Percentiles rank a stretch among this genome's conserved stretches.
Conservation (phyloP, 2,329 filamentous ascomycete species). For the Orbilia javanica region DNA sequence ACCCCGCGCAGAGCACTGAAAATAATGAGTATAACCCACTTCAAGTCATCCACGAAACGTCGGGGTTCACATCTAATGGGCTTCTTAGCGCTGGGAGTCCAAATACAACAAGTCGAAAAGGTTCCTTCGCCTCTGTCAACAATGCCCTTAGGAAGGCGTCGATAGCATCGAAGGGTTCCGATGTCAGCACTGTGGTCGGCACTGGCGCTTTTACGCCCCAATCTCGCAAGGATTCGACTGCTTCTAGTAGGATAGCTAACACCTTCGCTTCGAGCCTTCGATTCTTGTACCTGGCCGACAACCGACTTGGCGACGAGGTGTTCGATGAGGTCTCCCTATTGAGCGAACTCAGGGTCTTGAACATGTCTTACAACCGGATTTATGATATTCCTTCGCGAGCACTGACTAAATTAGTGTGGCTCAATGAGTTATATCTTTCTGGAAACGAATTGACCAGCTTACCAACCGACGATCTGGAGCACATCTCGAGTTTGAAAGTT, state of each 20-base stretch:
- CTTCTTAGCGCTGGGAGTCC: slow-evolving; percentile 81
- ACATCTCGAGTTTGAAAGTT: slow-evolving; percentile 85
- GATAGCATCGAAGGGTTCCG: slow-evolving; percentile 85
- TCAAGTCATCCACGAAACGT: slow-evolving; percentile 69
- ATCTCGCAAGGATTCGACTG: slow-evolving; percentile 86
- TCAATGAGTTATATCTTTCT: slow-evolving; percentile 92
- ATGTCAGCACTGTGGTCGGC: slow-evolving; percentile 77
- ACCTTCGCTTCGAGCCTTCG: slow-evolving; percentile 90
- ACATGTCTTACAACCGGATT: slow-evolving; percentile 93
- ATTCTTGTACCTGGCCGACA: slow-evolving; percentile 90
- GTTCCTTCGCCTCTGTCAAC: slow-evolving; percentile 78
- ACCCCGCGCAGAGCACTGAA: slow-evolving; percentile 60
- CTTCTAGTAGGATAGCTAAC: slow-evolving; percentile 81
- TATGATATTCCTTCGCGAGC: slow-evolving; percentile 91
- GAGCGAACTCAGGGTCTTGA: slow-evolving; percentile 85
- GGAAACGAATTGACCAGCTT: slow-evolving; percentile 93
- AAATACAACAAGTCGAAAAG: slow-evolving; percentile 76
- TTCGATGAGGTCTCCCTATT: slow-evolving; percentile 90
- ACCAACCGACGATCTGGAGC: slow-evolving; percentile 92
- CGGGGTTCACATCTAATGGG: slow-evolving; percentile 79
- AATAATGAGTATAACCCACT: slow-evolving; percentile 56
- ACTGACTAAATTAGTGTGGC: slow-evolving; percentile 87
- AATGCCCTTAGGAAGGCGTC: slow-evolving; percentile 65
- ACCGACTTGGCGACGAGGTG: slow-evolving; percentile 91
- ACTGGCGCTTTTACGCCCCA: slow-evolving; percentile 69